Base-by-base conservation (phyloP, 108 stramenopile genomes). In the Discostella pseudostelligera region DNA sequence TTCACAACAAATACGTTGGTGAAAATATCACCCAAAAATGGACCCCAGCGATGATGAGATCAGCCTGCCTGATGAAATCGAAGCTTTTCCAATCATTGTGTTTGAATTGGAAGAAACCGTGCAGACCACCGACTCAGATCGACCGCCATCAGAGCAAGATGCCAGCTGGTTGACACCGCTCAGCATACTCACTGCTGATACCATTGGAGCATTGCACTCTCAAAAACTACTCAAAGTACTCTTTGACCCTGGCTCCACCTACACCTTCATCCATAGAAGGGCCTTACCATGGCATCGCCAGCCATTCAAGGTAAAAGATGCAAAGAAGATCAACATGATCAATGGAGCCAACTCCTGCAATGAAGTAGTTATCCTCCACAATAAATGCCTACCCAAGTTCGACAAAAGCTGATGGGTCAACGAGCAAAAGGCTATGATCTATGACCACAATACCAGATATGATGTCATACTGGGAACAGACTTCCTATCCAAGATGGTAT, bases 381-480 rank as follows among this genome's bases (percentile, higher is more conserved):
- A 65, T 0, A 37, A 65, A 10, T 12, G 24, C 12, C 35, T 65
- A 13, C 72, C 72, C 3, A 58, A 74, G 28, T 60, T 74, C 26
- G 29, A 25, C 26, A 48, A 44, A 3, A 67, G 17, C 22, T 7
- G 29, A 29, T 1, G 16, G 14, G 44, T 60, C 32, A 45, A 59
- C 13, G 21, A 40, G 16, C 17, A 21, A 50, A 20, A 48, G 9
- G 66, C 73, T 3, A 13, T 50, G 8, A 17, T 74, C 10, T 59
- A 48, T 28, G 59, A 65, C 13, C 13, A 44, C 21, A 36, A 14
- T 29, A 39, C 32, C 16, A 3, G 36, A 1, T 78, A 78, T 40
- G 81, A 82, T 39, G 9, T 82, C n/a, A 82, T 77, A 24, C 25
- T 82, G 1, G 81, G 81, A 7, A 13, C 24, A 47, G 76, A 78